These are phyloP conservation scores for Claviceps capensis DNA, from an alignment of 2,329 filamentous ascomycete species.

Conservation along the genomic window DNA sequence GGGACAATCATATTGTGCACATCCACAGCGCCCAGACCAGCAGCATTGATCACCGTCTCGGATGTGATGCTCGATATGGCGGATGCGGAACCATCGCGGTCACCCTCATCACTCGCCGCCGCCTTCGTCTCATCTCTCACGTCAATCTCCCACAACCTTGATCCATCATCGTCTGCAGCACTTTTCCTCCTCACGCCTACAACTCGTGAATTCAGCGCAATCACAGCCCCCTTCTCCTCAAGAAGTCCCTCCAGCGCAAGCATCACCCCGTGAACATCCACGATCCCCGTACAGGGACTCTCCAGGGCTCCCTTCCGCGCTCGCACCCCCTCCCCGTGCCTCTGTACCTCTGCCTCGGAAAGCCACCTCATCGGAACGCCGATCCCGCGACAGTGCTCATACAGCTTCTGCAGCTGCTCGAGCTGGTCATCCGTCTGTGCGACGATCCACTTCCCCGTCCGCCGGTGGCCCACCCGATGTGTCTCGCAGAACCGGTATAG, in stretches of 20 bases:
- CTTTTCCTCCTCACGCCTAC: conserved; percentile 41
- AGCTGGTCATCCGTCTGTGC: conserved; percentile 65
- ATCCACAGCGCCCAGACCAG: conserved; percentile 62
- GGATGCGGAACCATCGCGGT: conserved; percentile 24
- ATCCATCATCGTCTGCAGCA: conserved; percentile 17
- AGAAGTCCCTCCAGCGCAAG: conserved; percentile 62
- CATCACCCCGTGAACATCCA: conserved; percentile 83
- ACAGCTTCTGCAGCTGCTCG: conserved; percentile 41
- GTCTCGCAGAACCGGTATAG: conserved; percentile 66
- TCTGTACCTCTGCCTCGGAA: conserved; percentile 41
- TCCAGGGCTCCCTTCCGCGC: conserved; percentile 66
- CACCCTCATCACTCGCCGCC: conserved; percentile 28
- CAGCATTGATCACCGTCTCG: conserved; percentile 71
- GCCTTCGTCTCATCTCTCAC: conserved; percentile 18
- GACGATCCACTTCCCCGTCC: conserved; percentile 88
- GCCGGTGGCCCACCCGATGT: conserved; percentile 54
- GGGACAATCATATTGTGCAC: conserved; percentile 76
- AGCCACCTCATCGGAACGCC: conserved; percentile 63
- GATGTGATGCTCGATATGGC: conserved; percentile 46
- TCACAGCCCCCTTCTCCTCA: conserved; percentile 55
- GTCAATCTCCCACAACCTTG: conserved; percentile 50
- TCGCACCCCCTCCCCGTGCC: conserved; percentile 60
- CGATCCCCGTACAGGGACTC: conserved; percentile 73
- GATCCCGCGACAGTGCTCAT: conserved; percentile 28
- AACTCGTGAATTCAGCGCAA: conserved; percentile 57